Conservation (phyloP, 169 alveolate genomes). For the Theileria annulata region DNA sequence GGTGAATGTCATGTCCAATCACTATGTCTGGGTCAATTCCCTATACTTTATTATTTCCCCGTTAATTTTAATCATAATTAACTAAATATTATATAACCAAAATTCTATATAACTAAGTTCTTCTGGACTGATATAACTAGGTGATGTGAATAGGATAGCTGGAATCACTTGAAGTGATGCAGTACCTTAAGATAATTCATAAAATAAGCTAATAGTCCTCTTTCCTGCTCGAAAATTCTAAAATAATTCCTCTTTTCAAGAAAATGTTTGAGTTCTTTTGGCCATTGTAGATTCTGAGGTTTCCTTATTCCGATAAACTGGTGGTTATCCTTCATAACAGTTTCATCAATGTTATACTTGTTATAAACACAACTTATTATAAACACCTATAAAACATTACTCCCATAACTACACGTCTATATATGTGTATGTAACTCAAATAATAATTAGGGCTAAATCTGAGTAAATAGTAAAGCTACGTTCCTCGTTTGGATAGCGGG, state of each 20-base stretch:
- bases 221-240: constrained; percentile 60
- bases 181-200: constrained; percentile 46
- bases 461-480: not conserved
- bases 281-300: constrained; percentile 43
- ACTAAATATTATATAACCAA: constrained; percentile 28
- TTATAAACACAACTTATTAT: constrained; percentile 29
- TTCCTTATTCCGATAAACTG: constrained; percentile 61
- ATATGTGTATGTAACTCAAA: too few species aligned
- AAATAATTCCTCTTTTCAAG: constrained; percentile 52
- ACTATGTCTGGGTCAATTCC: constrained; percentile 71
- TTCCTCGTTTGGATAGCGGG: not conserved
- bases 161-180: not conserved
- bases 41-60: not conserved
- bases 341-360: constrained; percentile 29
- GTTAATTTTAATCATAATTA: not conserved
- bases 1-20: constrained; percentile 71
- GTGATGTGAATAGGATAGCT: not conserved
- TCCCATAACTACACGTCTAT: too few species aligned
- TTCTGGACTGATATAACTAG: too few species aligned
- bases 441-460: too few species aligned
- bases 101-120: too few species aligned
- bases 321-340: constrained; percentile 14
- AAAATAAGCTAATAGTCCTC: constrained; percentile 62
- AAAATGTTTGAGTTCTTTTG: constrained; percentile 34
- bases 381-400: not conserved